A percentile compares a stretch with the other conserved stretches of the same genome.
Conservation (phyloP, 257 asterid species). For the Solanum infundibuliforme region DNA sequence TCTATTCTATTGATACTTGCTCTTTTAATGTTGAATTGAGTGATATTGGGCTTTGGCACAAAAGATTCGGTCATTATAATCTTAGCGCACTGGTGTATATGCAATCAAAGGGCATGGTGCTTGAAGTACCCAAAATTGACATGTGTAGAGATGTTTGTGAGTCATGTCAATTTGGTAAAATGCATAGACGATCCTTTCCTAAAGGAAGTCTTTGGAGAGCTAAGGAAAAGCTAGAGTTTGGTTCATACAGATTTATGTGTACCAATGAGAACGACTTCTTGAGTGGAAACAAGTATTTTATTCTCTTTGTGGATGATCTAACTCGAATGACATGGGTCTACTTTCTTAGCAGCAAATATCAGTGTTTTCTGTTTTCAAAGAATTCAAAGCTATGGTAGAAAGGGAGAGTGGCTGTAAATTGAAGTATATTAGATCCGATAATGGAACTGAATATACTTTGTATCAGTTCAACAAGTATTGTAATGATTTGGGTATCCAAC, state of each 20-base stretch:
- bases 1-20: too few relatives aligned
- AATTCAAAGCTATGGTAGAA: background rate
- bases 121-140: background rate
- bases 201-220: background rate
- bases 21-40: too few relatives aligned
- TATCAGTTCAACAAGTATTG: background rate
- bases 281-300: background rate
- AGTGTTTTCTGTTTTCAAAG: background rate
- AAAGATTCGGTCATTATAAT: too few relatives aligned
- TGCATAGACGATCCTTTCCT: background rate
- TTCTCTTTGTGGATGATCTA: background rate
- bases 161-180: background rate
- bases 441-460: background rate
- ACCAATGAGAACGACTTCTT: background rate
- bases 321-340: background rate
- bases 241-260: background rate
- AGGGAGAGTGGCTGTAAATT: background rate
- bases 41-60: too few relatives aligned
- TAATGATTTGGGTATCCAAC: too few relatives aligned
- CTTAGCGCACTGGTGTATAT: background rate
- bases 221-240: background rate
- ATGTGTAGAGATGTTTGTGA: background rate
- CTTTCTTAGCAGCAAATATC: background rate
- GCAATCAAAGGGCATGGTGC: too few relatives aligned
- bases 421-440: background rate